Base-by-base conservation (phyloP, 257 asterid species). In the Forsythia suspensa region DNA sequence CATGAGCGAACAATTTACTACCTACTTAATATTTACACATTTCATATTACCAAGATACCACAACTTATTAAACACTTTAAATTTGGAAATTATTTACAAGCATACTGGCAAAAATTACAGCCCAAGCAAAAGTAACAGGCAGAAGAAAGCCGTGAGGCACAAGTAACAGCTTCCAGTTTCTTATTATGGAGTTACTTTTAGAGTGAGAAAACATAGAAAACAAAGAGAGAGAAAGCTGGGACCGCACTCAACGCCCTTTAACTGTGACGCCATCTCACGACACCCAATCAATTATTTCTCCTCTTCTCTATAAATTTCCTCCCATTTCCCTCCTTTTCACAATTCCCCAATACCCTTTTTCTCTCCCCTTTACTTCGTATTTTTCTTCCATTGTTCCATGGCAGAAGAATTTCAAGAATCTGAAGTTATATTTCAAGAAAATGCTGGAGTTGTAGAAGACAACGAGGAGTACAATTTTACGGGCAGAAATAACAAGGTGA, bases 371-470 rank as follows among this genome's bases (percentile, higher is more conserved):
- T 41, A n/a, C 29, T 57, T 57, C 0, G 6, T 8, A 11, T 4
- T 37, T 34, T 68, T 5, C 15, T 2, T 0, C 11, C 7, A 1
- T 8, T 69, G 69, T 42, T 7, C 79, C 51, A 92, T 93, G 97
- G 97, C 92, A 0, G 95, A 90, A 82, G 97, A 93, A 72, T 90
- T 90, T 72, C 84, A 91, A 48, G 97, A 93, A 85, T 88, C 93
- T 2, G 92, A 91, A 74, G 89, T 91, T 16, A 72, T 91, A 36
- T 93, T 93, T 74, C 82, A 87, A n/a, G 88, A 85, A 68, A 75
- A 24, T 38, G 71, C 8, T 3, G 84, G 46, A 13, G 63, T 10
- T 2, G 89, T 82, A 36, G 82, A 46, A 5, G 24, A 13, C 67
- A 73, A 13, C 6, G 81, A 51, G 18, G 73, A 18, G 8, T 18